These are phyloP conservation scores for Vanrija pseudolonga DNA, from an alignment of 1,284 basidiomycete species.

Conservation along the genomic window DNA sequence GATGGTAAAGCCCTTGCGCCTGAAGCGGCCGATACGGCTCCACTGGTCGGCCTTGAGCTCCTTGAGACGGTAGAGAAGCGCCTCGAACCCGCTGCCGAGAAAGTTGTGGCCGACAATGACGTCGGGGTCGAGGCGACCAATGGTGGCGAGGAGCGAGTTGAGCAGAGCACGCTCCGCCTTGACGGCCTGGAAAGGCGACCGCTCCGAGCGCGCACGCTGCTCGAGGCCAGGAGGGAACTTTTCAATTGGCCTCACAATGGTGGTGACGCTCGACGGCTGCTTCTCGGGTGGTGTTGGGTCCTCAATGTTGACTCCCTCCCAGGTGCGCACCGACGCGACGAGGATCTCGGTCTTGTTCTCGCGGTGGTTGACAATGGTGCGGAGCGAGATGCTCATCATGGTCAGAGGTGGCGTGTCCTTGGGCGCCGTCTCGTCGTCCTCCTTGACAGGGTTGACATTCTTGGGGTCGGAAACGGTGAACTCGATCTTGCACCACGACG, in stretches of 20 bases:
- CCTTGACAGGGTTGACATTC: slow-evolving; percentile 76
- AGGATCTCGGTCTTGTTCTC: slow-evolving; percentile 93
- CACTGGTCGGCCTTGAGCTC: slow-evolving; percentile 88
- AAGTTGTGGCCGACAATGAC: slow-evolving; percentile 95
- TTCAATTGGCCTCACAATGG: slow-evolving; percentile 86
- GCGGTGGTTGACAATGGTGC: slow-evolving; percentile 91
- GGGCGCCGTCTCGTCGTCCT: slow-evolving; percentile 67
- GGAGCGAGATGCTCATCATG: slow-evolving; percentile 79
- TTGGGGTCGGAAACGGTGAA: slow-evolving; percentile 81
- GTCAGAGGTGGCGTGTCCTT: slow-evolving; percentile 85
- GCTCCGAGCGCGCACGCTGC: slow-evolving; percentile 57
- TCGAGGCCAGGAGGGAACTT: slow-evolving; percentile 86
- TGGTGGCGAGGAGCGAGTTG: slow-evolving; percentile 73
- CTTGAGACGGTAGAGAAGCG: slow-evolving; percentile 85
- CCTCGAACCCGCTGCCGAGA: slow-evolving; percentile 83
- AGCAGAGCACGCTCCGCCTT: slow-evolving; percentile 82
- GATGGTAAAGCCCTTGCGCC: slow-evolving; percentile 65
- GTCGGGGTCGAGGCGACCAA: slow-evolving; percentile 88
- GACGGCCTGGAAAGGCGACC: slow-evolving; percentile 70
- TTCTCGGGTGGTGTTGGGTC: slow-evolving; percentile 84
- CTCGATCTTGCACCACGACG: slow-evolving; percentile 94
- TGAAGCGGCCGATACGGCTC: slow-evolving; percentile 90
- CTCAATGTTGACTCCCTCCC: slow-evolving; percentile 85
- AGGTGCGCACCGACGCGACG: slow-evolving; percentile 76
- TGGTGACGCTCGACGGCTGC: slow-evolving; percentile 75